Evolutionary conservation across 371 early-diverging fungal genomes (phyloP).

Genomic region (Apophysomyces elegans): DNA sequence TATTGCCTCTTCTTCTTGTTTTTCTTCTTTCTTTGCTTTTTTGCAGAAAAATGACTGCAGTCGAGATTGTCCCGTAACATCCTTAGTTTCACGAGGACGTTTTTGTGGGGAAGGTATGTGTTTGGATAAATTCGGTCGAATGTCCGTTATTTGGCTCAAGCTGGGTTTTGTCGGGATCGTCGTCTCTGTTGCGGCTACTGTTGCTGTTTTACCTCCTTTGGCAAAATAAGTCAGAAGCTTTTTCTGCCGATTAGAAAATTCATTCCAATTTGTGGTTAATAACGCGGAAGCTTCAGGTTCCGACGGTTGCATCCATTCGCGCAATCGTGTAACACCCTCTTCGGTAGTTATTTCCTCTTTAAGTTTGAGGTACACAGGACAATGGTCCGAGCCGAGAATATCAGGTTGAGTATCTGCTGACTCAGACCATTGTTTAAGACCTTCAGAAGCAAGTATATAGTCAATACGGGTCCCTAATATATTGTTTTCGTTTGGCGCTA

Average conservation of each 20-base stretch:
- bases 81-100: background rate
- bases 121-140: background rate
- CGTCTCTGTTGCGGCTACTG: background rate
- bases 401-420: conserved; percentile 64
- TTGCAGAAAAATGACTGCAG: background rate
- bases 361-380: conserved; percentile 76
- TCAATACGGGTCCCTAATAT: conserved; percentile 74
- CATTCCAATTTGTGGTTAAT: conserved; percentile 64
- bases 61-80: background rate
- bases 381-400: conserved; percentile 89
- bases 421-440: conserved; percentile 58
- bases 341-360: conserved; percentile 33
- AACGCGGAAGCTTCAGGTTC: conserved; percentile 47
- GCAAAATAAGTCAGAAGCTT: conserved; percentile 55
- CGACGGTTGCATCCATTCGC: conserved; percentile 3
- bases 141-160: no score
- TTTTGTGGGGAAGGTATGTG: background rate
- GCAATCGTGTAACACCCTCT: conserved; percentile 9
- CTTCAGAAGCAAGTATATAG: conserved; percentile 73
- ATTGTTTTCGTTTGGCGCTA: background rate
- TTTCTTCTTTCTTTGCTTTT: background rate
- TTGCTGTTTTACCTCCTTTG: background rate
- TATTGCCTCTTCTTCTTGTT: background rate
- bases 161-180: no score
- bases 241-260: conserved; percentile 67